Evolutionary conservation across 148 eudicot genomes (phyloP).

Genomic region (Polygonum maritimum): DNA sequence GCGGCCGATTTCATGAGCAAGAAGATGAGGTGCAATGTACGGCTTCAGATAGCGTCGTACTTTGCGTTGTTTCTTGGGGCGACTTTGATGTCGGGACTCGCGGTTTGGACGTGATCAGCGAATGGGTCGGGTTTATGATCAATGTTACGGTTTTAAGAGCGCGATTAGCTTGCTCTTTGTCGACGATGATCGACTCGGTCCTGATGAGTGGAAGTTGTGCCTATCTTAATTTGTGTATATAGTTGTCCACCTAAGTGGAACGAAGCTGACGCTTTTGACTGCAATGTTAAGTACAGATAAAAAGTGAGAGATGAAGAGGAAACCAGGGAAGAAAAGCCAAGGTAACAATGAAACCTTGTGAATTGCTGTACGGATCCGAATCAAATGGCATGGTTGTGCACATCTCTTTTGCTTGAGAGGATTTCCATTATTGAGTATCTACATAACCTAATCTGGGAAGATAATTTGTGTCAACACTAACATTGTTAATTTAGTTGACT

Average conservation of each 20-base stretch:
- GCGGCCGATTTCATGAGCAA: conserved; percentile 96
- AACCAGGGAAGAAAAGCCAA: background rate
- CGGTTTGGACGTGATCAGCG: conserved; percentile 62
- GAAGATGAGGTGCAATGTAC: conserved; percentile 77
- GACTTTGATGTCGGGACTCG: conserved; percentile 67
- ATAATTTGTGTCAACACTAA: too few species aligned
- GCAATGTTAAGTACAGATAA: background rate
- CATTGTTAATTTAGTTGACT: too few species aligned
- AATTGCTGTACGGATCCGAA: too few species aligned
- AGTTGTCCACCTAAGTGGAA: background rate
- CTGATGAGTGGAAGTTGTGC: background rate
- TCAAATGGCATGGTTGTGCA: too few species aligned
- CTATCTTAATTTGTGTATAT: background rate
- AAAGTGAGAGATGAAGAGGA: background rate
- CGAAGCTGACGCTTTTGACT: background rate
- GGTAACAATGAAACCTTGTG: too few species aligned
- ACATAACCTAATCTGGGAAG: too few species aligned
- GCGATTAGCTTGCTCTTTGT: background rate
- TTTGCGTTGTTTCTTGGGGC: conserved; percentile 77
- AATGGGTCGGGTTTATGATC: background rate
- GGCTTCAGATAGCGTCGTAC: conserved; percentile 77
- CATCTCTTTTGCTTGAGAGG: too few species aligned
- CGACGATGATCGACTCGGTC: background rate
- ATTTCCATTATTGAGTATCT: too few species aligned
- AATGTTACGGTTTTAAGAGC: background rate